Conservation (phyloP, 768 basidiomycete species). For the Naganishia antarctica region DNA sequence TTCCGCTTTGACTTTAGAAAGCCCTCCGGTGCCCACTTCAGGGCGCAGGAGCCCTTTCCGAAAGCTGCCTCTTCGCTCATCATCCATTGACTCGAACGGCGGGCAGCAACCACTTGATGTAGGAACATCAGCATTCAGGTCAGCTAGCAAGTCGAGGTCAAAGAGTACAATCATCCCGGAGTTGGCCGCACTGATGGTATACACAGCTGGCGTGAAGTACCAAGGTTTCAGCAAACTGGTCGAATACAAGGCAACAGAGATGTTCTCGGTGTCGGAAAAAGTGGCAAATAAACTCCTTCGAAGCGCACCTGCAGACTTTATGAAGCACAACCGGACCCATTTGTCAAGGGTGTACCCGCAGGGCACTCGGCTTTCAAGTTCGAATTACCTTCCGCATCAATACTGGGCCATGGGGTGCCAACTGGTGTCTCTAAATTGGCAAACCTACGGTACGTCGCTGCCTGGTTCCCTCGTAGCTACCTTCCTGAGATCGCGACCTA, state of each 20-base stretch:
- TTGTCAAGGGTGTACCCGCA: slow-evolving; percentile 82
- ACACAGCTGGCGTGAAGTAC: slow-evolving; percentile 93
- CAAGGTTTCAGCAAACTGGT: slow-evolving; percentile 82
- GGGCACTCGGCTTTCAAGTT: slow-evolving; percentile 71
- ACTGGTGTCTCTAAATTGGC: slow-evolving; percentile 93
- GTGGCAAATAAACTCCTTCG: slow-evolving; percentile 69
- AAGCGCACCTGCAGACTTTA: slow-evolving; percentile 56
- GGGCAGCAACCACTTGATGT: not conserved
- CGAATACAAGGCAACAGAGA: slow-evolving; percentile 75
- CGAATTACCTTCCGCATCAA: slow-evolving; percentile 80
- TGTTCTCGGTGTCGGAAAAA: slow-evolving; percentile 88
- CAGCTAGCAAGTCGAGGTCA: not conserved
- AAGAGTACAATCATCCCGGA: slow-evolving; percentile 56
- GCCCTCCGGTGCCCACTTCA: not conserved
- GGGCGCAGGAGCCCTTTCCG: slow-evolving; percentile 6
- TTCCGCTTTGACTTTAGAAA: not conserved
- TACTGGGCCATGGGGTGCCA: slow-evolving; percentile 88
- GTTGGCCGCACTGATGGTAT: slow-evolving; percentile 73
- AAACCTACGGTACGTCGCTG: slow-evolving; percentile 71
- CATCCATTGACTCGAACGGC: slow-evolving; percentile 15
- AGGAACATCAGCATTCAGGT: not conserved
- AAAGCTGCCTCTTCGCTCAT: slow-evolving; percentile 13
- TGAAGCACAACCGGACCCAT: slow-evolving; percentile 80
- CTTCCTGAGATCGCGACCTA: not conserved
- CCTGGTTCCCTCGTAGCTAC: not conserved